Base-by-base conservation (phyloP, 129 eudicot species). In the Centrapalus pauciflorus region DNA sequence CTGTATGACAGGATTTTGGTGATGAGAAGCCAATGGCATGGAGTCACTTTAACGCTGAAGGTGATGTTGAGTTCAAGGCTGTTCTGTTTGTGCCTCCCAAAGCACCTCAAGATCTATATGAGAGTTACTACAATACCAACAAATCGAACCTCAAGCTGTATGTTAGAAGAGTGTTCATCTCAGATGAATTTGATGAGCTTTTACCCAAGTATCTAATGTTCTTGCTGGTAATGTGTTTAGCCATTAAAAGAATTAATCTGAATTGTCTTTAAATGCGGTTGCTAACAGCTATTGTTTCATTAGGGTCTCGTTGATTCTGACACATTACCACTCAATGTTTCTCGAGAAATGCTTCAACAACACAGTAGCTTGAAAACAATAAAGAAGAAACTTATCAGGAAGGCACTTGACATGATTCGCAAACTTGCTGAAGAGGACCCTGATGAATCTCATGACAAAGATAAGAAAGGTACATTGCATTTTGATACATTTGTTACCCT, bases 221-320 rank as follows among this genome's bases (percentile, higher is more conserved):
- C 84, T 75, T 93, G 72, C 35, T 38, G 99, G 98, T 93, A 88
- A 88, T 64, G 21, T 45, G 2, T 70, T 32, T 4, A 6, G 2
- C 28, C 34, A 30, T 40, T 54, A 41, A 38, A 60, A 7, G 58
- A 9, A 49, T 49, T 2, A 24, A 4, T 23, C 17, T 5, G 4
- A 11, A 13, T 45, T 27, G n/a, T 25, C 20, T 23, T 59, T 20
- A 29, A 24, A 17, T 21, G 33, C n/a, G 64, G 69, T 61, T 75
- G 67, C 64, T 49, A 74, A 43, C 21, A 9, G n/a, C 43, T 66
- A n/a, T 41, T 26, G 5, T 71, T 34, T 71, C 38, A 43, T 58
- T 81, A 93, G 98, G 99, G 95, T 64, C 95, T 93, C 70, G 99
- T 93, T 73, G 99, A 93, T 82, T 93, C 99, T 4, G 96, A 93